Base-by-base conservation (phyloP, 2,329 filamentous ascomycete genomes). In the Apiospora pterosperma region DNA sequence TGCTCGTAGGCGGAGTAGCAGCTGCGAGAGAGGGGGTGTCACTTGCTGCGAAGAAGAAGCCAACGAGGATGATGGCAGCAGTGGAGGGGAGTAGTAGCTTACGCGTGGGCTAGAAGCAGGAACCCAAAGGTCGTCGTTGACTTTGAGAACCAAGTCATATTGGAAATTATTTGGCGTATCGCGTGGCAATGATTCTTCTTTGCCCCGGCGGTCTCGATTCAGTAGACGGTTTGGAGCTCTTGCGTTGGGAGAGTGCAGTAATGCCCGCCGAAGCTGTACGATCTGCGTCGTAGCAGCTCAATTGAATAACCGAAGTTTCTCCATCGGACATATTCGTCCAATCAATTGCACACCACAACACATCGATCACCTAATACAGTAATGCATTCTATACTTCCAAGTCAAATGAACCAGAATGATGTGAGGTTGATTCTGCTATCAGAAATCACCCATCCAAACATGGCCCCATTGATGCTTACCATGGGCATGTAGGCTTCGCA, bases 1-100 rank as follows among this genome's bases (percentile, higher is more conserved):
- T 97, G 92, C 80, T 99, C 96, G 78, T 97, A 92, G 59, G 94
- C 93, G 62, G 96, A 99, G 80, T 98, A 99, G 80, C 94, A 96
- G 68, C 96, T 99, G 75, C 63, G 36, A 14, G 19, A 41, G 21
- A 6, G 19, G 10, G 34, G 5, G 63, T 61, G 59, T 64, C 61
- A 64, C 5, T 25, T 8, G 34, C 62, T 52, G 36, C 16, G 63
- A 60, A 58, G n/a, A 36, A 58, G 52, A 66, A 59, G 61, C 61
- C 75, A 63, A 73, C 66, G 44, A 61, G 36, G 42, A 58, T 36
- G 21, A 31, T 5, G 48, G 28, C 34, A 34, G 34, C 7, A 39
- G 55, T 28, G 36, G 12, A 42, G 36, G 44, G 52, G 52, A 36
- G 44, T 41, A 77, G 28, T 12, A 55, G 25, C 91, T 77, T 88